These are phyloP conservation scores for Thelephora terrestris DNA, from an alignment of 1,284 basidiomycete species.

Conservation along the genomic window DNA sequence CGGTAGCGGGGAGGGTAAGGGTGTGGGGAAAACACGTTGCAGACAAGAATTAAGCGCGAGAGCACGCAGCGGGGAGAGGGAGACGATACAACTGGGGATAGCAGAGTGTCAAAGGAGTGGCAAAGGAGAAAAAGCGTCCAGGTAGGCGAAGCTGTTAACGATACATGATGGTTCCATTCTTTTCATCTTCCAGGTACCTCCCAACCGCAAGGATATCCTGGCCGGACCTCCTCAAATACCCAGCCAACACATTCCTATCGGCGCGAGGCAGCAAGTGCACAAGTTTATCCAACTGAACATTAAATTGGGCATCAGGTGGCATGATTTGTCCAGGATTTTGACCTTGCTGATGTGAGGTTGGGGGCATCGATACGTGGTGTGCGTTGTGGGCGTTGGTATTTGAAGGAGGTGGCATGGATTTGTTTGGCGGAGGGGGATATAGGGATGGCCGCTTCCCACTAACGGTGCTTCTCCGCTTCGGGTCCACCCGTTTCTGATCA, in stretches of 20 bases:
- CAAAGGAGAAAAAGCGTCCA: slow-evolving; percentile 5
- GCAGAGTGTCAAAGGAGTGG: neutral
- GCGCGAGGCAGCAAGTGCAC: slow-evolving; percentile 69
- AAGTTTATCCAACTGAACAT: slow-evolving; percentile 60
- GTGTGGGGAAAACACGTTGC: neutral
- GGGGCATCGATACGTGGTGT: neutral
- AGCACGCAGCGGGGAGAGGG: slow-evolving; percentile 9
- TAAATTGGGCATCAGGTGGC: slow-evolving; percentile 39
- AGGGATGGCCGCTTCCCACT: slow-evolving; percentile 41
- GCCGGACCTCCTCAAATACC: slow-evolving; percentile 64
- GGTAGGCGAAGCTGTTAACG: slow-evolving; percentile 1
- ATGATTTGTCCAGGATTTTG: neutral
- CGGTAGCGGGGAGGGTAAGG: neutral
- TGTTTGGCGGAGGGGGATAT: slow-evolving; percentile 20
- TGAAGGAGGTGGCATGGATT: neutral
- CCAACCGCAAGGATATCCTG: slow-evolving; percentile 79
- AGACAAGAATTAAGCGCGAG: slow-evolving; percentile 2
- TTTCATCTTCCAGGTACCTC: slow-evolving; percentile 82
- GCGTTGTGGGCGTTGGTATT: neutral
- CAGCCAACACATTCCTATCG: slow-evolving; percentile 55
- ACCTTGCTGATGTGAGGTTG: neutral
- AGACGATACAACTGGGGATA: slow-evolving; percentile 17
- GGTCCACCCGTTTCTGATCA: slow-evolving; percentile 16
- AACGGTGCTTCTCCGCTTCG: slow-evolving; percentile 28
- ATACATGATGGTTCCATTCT: slow-evolving; percentile 40